phyloP scores from a whole-genome alignment of 83 land plant genomes.

The Thuja plicata region DNA sequence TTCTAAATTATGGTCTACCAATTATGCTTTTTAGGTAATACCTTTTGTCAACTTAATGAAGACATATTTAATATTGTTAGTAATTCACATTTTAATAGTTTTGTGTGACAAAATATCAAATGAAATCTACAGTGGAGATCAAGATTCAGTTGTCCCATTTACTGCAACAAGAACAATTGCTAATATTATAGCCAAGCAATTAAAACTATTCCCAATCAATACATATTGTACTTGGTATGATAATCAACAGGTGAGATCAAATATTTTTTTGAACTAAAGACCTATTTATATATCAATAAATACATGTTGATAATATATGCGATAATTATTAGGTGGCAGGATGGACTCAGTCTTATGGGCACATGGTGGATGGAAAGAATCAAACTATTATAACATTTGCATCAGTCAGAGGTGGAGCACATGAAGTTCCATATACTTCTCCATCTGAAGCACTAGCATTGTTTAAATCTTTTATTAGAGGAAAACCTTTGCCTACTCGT shows the following conservation, averaged over 20 bases:
- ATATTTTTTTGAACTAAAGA: too few species aligned
- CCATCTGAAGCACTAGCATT: too few species aligned
- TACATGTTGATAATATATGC: background rate
- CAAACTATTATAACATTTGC: slow-evolving; percentile 19
- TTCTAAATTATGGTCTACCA: slow-evolving; percentile 13
- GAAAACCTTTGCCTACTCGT: too few species aligned
- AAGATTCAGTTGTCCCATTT: slow-evolving; percentile 40
- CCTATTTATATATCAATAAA: too few species aligned
- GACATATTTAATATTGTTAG: background rate
- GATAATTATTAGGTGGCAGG: slow-evolving; percentile 12
- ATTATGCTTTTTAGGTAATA: slow-evolving; percentile 15
- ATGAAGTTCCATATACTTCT: too few species aligned
- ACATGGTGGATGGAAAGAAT: slow-evolving; percentile 6
- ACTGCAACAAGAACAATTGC: slow-evolving; percentile 27
- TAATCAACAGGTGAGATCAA: background rate
- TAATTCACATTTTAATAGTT: slow-evolving; percentile 23
- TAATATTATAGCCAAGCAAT: slow-evolving; percentile 1
- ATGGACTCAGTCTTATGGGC: slow-evolving; percentile 22
- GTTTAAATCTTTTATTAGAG: too few species aligned
- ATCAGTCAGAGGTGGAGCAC: slow-evolving; percentile 15
- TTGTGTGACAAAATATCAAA: background rate
- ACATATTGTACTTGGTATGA: slow-evolving; percentile 39
- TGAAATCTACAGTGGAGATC: slow-evolving; percentile 26
- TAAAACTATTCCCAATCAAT: slow-evolving; percentile 21
- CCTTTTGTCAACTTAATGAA: too few species aligned